phyloP scores from a whole-genome alignment of 1,284 basidiomycete genomes.

The Sanghuangporus sanghuang region DNA sequence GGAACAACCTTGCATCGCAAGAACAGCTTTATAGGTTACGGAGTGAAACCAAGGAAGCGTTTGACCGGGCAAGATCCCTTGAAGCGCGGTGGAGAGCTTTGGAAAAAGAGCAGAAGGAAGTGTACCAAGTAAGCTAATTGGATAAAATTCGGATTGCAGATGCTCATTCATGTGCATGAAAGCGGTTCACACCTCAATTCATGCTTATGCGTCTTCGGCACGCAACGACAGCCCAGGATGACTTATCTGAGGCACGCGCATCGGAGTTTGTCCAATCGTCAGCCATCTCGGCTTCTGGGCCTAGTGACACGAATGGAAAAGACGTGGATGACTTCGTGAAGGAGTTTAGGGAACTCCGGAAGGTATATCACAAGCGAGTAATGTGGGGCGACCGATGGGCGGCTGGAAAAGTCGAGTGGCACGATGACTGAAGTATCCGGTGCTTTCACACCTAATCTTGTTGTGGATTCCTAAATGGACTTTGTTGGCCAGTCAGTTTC shows the following conservation, averaged over 20 bases:
- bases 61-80: conserved; percentile 75
- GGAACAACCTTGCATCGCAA: conserved; percentile 70
- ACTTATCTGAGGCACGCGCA: conserved; percentile 77
- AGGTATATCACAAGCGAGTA: conserved; percentile 83
- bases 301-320: conserved; percentile 35
- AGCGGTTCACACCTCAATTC: conserved; percentile 84
- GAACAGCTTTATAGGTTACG: conserved; percentile 69
- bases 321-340: conserved; percentile 84
- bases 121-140: conserved; percentile 67
- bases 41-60: conserved; percentile 77
- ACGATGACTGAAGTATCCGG: conserved; percentile 40
- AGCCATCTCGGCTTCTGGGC: conserved; percentile 30
- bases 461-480: not conserved
- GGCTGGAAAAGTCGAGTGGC: conserved; percentile 79
- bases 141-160: conserved; percentile 1
- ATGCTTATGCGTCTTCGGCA: conserved; percentile 82
- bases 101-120: conserved; percentile 79
- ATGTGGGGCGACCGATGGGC: conserved; percentile 88
- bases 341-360: conserved; percentile 82
- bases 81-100: conserved; percentile 80
- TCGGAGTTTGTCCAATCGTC: conserved; percentile 70
- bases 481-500: not conserved
- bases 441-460: not conserved
- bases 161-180: conserved; percentile 5
- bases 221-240: conserved; percentile 84